A percentile compares a stretch with the other conserved stretches of the same genome.
Conservation (phyloP, 495 filamentous ascomycete genomes). For the Diplogelasinospora grovesii region DNA sequence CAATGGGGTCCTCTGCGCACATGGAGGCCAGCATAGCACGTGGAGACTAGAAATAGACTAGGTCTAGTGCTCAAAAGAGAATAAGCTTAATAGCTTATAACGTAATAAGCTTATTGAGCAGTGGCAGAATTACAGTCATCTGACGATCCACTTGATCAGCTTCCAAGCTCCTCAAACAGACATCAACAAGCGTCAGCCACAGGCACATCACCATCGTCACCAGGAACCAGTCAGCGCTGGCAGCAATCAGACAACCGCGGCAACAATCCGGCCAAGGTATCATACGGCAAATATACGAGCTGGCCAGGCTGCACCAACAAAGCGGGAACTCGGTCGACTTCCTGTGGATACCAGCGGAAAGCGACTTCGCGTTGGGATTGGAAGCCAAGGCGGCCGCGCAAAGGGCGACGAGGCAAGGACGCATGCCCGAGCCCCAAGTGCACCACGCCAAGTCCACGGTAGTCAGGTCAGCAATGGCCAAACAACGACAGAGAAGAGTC, state of each 20-base stretch:
- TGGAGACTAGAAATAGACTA: too few relatives aligned
- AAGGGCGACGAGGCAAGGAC: slow-evolving; percentile 2
- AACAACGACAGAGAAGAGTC: not conserved
- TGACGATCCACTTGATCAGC: too few relatives aligned
- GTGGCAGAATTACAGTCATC: slow-evolving; percentile 7
- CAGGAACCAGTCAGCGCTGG: slow-evolving; percentile 11
- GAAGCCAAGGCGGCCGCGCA: slow-evolving; percentile 5
- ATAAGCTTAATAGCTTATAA: too few relatives aligned
- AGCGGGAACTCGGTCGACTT: slow-evolving; percentile 9
- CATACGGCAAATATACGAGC: slow-evolving; percentile 9
- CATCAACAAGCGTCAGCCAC: not conserved
- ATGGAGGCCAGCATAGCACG: too few relatives aligned
- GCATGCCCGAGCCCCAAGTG: not conserved
- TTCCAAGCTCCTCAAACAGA: not conserved
- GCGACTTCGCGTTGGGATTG: slow-evolving; percentile 1
- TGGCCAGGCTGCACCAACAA: not conserved
- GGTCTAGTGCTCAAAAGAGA: too few relatives aligned
- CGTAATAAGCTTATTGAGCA: too few relatives aligned
- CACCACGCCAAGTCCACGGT: not conserved
- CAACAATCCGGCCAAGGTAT: slow-evolving; percentile 4
- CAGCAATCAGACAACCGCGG: slow-evolving; percentile 5
- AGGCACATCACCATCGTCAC: slow-evolving; percentile 8
- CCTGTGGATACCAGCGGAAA: slow-evolving; percentile 4
- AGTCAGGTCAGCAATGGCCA: not conserved
- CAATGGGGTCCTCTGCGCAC: too few relatives aligned